phyloP scores from a whole-genome alignment of 176 grass and related monocot species.

The Miscanthus lutarioriparius region DNA sequence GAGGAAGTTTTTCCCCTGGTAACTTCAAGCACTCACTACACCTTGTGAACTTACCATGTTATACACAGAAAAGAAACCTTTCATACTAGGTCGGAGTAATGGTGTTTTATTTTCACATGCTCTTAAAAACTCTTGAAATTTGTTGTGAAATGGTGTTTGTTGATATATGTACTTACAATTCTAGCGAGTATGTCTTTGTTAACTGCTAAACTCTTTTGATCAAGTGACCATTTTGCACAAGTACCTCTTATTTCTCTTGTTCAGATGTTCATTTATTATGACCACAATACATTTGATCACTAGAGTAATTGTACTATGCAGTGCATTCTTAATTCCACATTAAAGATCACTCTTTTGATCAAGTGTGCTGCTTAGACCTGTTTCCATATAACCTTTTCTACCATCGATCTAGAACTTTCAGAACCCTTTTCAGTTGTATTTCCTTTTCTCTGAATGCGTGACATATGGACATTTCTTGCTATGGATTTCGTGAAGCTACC shows the following conservation, averaged over 20 bases:
- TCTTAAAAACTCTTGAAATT: background rate
- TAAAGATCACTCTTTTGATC: background rate
- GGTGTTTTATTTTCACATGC: background rate
- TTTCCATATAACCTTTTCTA: background rate
- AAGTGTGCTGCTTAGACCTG: background rate
- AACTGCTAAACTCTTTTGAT: background rate
- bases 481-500: background rate
- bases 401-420: background rate
- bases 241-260: background rate
- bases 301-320: background rate
- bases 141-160: slow-evolving; percentile 3
- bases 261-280: background rate
- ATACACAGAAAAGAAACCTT: background rate
- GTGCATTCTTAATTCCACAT: background rate
- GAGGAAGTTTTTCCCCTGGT: slow-evolving; percentile 85
- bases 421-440: background rate
- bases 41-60: background rate
- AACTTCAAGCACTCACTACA: slow-evolving; percentile 25
- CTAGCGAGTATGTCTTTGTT: background rate
- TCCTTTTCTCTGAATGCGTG: background rate
- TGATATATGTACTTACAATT: background rate
- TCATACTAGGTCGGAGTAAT: background rate
- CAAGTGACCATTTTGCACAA: background rate
- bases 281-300: background rate
- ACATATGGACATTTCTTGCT: background rate